Conservation (phyloP, 78 protist species). For the Protostelium mycophagum region DNA sequence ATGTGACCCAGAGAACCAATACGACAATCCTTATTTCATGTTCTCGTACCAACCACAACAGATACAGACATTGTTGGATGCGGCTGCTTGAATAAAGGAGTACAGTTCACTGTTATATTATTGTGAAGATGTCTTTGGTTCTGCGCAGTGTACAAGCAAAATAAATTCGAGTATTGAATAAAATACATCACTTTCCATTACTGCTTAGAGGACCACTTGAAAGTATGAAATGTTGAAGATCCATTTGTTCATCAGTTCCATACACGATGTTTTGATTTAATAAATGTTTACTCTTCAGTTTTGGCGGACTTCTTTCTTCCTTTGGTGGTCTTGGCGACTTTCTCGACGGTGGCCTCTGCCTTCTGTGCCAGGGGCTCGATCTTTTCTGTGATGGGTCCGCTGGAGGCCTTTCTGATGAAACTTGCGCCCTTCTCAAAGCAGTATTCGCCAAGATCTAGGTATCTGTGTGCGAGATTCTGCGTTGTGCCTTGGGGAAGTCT, state of each 20-base stretch:
- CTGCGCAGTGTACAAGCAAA: too few relatives aligned
- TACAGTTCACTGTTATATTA: too few relatives aligned
- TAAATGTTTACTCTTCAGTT: too few relatives aligned
- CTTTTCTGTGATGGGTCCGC: not conserved
- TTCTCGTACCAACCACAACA: constrained; percentile 54
- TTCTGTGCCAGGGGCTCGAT: not conserved
- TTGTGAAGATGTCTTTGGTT: too few relatives aligned
- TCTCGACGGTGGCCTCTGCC: not conserved
- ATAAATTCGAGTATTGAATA: too few relatives aligned
- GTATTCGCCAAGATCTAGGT: not conserved
- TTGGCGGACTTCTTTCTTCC: not conserved
- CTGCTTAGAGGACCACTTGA: too few relatives aligned
- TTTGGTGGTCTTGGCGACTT: not conserved
- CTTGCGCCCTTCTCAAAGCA: not conserved
- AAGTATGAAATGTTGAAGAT: too few relatives aligned
- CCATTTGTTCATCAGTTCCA: too few relatives aligned
- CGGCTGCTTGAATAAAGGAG: not conserved
- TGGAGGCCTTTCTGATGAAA: not conserved
- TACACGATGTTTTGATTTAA: too few relatives aligned
- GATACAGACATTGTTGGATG: constrained; percentile 36
- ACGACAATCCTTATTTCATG: constrained; percentile 26
- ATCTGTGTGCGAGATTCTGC: not conserved
- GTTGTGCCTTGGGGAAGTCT: not conserved
- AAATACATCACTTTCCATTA: too few relatives aligned
- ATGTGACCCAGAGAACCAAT: constrained; percentile 42